Conservation (phyloP, 257 asterid species). For the Penstemon davidsonii region DNA sequence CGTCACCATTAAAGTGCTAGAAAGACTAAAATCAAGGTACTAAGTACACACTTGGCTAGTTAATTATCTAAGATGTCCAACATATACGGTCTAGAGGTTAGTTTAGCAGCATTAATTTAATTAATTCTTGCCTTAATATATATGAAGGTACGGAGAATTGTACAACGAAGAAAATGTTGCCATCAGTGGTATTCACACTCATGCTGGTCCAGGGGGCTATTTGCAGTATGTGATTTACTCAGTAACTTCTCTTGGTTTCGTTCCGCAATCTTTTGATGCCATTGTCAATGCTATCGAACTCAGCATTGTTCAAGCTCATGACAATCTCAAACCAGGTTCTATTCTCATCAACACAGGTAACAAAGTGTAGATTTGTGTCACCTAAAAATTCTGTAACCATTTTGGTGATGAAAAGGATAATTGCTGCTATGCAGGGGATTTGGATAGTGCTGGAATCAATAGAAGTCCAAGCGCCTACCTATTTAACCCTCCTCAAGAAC, state of each 20-base stretch:
- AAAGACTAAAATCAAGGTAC: constrained; percentile 51
- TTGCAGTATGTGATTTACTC: constrained; percentile 55
- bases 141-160: constrained; percentile 51
- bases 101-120: not conserved
- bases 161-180: constrained; percentile 59
- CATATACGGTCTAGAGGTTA: not conserved
- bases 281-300: constrained; percentile 51
- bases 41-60: not conserved
- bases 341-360: constrained; percentile 48
- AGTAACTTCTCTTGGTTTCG: constrained; percentile 61
- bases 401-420: not conserved
- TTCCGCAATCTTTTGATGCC: constrained; percentile 62
- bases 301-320: constrained; percentile 60
- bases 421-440: constrained; percentile 42
- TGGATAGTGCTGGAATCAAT: constrained; percentile 56
- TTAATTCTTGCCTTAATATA: not conserved
- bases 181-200: constrained; percentile 68
- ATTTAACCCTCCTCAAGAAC: constrained; percentile 51
- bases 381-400: not conserved
- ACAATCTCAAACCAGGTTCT: constrained; percentile 48
- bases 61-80: not conserved
- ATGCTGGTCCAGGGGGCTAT: constrained; percentile 75
- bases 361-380: not conserved
- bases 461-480: constrained; percentile 68
- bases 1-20: constrained; percentile 55